A percentile compares a stretch with the other conserved stretches of the same genome.
Evolutionary conservation across 208 protist genomes (phyloP).

Genomic region (Wallacemonas sp.): DNA sequence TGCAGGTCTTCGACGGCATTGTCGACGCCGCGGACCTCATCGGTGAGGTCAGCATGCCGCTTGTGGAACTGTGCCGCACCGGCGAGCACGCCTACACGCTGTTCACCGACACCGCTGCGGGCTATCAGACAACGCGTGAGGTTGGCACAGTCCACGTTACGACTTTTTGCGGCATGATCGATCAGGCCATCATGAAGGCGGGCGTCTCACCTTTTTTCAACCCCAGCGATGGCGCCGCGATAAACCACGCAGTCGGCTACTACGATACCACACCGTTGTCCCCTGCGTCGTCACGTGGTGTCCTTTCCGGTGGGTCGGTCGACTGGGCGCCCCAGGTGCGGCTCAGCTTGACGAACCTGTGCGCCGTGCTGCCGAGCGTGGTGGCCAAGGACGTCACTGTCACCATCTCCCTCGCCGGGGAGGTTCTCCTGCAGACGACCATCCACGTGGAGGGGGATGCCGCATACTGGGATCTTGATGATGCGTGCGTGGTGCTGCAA

Average conservation of each 20-base stretch:
- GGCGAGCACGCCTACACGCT: conserved; percentile 39
- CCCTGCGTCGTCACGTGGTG: neutral
- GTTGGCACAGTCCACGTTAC: conserved; percentile 13
- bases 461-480: conserved; percentile 47
- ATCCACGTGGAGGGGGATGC: conserved; percentile 20
- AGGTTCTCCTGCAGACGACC: conserved; percentile 44
- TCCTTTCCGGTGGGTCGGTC: neutral
- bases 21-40: conserved; percentile 71
- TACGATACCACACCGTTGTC: conserved; percentile 1
- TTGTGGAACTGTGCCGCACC: conserved; percentile 55
- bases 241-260: conserved; percentile 3
- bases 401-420: conserved; percentile 29
- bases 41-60: conserved; percentile 53
- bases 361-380: conserved; percentile 31
- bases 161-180: conserved; percentile 9
- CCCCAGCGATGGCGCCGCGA: conserved; percentile 6
- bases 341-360: conserved; percentile 57
- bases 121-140: neutral
- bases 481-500: conserved; percentile 29
- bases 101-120: conserved; percentile 5
- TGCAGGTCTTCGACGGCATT: conserved; percentile 76
- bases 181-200: conserved; percentile 3
- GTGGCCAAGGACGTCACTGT: conserved; percentile 41
- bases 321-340: conserved; percentile 31
- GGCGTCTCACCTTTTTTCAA: conserved; percentile 5